Evolutionary conservation across 345 rosid genomes (phyloP).

Genomic region (Populus deltoides): DNA sequence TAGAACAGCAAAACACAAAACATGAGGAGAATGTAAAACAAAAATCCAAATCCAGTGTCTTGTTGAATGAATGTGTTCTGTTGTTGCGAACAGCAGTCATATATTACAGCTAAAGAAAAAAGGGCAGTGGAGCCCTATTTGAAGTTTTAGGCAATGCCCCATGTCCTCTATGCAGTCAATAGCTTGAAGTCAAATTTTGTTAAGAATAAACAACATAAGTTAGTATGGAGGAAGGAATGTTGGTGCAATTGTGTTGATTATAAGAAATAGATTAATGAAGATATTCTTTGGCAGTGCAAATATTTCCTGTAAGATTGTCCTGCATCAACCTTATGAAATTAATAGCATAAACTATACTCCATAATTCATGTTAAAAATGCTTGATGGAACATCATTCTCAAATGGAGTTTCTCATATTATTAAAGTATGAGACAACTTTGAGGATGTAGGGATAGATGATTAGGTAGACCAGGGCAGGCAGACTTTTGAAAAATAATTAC

Average conservation of each 20-base stretch:
- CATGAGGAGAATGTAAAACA: neutral
- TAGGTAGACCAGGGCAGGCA: neutral
- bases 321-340: neutral
- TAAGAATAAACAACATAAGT: neutral
- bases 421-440: neutral
- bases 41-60: neutral
- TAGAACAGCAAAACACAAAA: neutral
- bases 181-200: neutral
- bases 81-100: neutral
- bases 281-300: neutral
- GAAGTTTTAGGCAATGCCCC: neutral
- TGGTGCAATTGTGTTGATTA: neutral
- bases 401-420: neutral
- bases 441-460: neutral
- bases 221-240: neutral
- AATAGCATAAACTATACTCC: neutral
- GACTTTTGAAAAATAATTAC: neutral
- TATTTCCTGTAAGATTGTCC: neutral
- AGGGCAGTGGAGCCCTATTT: neutral
- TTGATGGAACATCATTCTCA: neutral
- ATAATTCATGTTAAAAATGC: neutral
- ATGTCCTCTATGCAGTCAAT: neutral
- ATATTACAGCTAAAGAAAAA: neutral
- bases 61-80: neutral
- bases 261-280: neutral